These are phyloP conservation scores for Thymus mandschuricus DNA, from an alignment of 257 asterid species.

Conservation along the genomic window DNA sequence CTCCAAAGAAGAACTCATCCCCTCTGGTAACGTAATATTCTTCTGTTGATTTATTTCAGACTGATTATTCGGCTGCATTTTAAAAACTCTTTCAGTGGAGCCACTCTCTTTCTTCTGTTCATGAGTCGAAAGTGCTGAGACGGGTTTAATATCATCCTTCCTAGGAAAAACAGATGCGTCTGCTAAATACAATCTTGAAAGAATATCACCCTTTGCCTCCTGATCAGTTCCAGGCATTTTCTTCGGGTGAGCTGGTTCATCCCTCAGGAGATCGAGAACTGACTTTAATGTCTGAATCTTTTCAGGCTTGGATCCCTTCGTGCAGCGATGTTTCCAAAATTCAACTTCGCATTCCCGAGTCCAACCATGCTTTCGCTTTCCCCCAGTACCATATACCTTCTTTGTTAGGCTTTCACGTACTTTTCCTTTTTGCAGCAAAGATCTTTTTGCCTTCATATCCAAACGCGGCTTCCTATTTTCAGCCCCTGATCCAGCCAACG, in stretches of 20 bases:
- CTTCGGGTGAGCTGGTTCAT: slow-evolving; percentile 46
- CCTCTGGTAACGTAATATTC: slow-evolving; percentile 29
- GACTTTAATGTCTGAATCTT: slow-evolving; percentile 84
- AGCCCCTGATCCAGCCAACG: slow-evolving; percentile 72
- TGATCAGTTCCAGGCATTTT: slow-evolving; percentile 49
- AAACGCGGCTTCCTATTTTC: slow-evolving; percentile 62
- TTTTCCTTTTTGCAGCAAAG: slow-evolving; percentile 88
- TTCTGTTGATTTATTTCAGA: slow-evolving; percentile 42
- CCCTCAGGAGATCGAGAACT: slow-evolving; percentile 79
- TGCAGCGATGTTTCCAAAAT: slow-evolving; percentile 96
- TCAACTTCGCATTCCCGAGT: slow-evolving; percentile 96
- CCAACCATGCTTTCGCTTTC: slow-evolving; percentile 88
- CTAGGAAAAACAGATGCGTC: slow-evolving; percentile 88
- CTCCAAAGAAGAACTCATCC: slow-evolving; percentile 35
- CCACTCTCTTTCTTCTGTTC: slow-evolving; percentile 45
- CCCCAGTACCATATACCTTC: slow-evolving; percentile 88
- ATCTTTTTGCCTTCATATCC: slow-evolving; percentile 76
- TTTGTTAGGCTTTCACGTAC: slow-evolving; percentile 91
- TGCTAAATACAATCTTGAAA: slow-evolving; percentile 91
- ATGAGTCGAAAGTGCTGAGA: slow-evolving; percentile 42
- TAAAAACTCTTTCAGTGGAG: slow-evolving; percentile 40
- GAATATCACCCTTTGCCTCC: slow-evolving; percentile 60
- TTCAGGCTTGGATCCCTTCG: slow-evolving; percentile 68
- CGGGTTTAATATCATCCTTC: slow-evolving; percentile 74
- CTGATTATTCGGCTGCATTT: slow-evolving; percentile 32